A percentile compares a stretch with the other conserved stretches of the same genome.
Evolutionary conservation across 345 rosid species (phyloP).

Genomic region (Raphanus raphanistrum): DNA sequence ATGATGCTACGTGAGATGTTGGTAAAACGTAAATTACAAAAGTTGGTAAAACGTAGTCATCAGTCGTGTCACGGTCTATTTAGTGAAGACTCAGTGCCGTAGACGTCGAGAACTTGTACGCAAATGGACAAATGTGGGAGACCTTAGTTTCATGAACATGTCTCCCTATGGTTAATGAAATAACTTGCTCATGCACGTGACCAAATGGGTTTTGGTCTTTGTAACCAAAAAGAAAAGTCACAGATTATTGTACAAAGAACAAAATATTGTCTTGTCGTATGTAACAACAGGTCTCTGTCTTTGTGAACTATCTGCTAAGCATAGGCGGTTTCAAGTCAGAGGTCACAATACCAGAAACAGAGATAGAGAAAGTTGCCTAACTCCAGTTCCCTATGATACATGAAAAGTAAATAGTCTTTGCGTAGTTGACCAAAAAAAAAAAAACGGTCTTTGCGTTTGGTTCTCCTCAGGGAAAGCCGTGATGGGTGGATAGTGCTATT

Average conservation of each 20-base stretch:
- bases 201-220: not conserved
- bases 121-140: conserved; percentile 28
- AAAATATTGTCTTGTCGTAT: not conserved
- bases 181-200: not conserved
- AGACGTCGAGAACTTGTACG: not conserved
- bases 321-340: conserved; percentile 36
- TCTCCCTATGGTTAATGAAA: not conserved
- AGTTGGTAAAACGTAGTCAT: not conserved
- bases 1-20: not conserved
- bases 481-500: not conserved
- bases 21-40: not conserved
- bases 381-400: not conserved
- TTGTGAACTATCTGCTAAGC: conserved; percentile 43
- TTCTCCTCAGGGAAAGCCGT: conserved; percentile 40
- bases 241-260: not conserved
- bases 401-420: not conserved
- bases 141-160: not conserved
- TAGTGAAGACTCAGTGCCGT: not conserved
- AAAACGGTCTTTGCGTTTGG: not conserved
- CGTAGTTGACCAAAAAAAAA: too few relatives aligned
- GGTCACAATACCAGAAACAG: conserved; percentile 7
- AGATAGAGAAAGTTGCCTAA: not conserved
- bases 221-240: not conserved
- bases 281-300: conserved; percentile 64
- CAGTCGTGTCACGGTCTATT: not conserved